Conservation (phyloP, 2,329 filamentous ascomycete genomes). For the Pseudophaeomoniella oleicola region DNA sequence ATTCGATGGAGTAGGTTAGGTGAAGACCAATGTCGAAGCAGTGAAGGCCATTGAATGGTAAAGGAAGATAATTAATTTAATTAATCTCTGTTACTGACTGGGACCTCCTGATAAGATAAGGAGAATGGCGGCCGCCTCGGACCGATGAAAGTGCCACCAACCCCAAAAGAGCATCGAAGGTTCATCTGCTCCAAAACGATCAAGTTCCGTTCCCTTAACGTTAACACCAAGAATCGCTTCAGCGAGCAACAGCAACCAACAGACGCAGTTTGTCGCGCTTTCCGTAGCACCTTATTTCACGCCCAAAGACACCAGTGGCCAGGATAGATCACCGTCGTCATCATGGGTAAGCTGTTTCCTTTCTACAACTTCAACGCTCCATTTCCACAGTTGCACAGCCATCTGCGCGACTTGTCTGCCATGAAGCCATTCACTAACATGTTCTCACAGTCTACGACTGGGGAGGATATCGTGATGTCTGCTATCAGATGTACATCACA, state of each 20-base stretch:
- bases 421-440: neutral
- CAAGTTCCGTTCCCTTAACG: no score
- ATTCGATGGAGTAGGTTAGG: no score
- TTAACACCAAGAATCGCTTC: neutral
- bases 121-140: no score
- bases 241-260: neutral
- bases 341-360: neutral
- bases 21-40: no score
- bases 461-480: slow-evolving; percentile 51
- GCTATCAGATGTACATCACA: slow-evolving; percentile 60
- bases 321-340: neutral
- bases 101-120: no score
- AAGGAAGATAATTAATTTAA: no score
- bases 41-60: no score
- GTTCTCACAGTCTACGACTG: slow-evolving; percentile 40
- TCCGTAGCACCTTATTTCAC: neutral
- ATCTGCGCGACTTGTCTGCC: neutral
- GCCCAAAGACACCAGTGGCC: neutral
- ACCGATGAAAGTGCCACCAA: no score
- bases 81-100: no score
- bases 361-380: no score
- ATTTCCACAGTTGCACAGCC: neutral
- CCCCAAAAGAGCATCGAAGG: no score
- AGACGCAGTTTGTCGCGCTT: neutral
- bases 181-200: no score